These are phyloP conservation scores for Pleomassaria siparia DNA, from an alignment of 2,329 filamentous ascomycete species.

Conservation along the genomic window DNA sequence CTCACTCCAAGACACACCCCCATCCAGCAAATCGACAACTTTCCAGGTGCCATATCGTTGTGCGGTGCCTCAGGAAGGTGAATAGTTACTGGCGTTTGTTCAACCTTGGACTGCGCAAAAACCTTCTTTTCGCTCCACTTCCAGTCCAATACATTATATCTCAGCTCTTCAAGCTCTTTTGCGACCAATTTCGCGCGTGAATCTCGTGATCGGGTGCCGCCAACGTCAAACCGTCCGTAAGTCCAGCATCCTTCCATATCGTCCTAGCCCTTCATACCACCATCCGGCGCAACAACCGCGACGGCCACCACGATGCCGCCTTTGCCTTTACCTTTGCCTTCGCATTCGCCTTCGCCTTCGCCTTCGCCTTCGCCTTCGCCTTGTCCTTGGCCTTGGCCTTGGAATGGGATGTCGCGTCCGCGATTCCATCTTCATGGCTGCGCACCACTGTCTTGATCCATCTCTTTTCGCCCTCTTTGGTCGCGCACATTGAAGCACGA, in stretches of 20 bases:
- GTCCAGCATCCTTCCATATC: not conserved
- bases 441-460: constrained; percentile 9
- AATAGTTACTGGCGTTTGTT: not conserved
- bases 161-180: not conserved
- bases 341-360: no score
- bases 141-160: not conserved
- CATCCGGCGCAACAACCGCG: not conserved
- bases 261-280: not conserved
- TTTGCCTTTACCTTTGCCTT: no score
- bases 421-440: constrained; percentile 14
- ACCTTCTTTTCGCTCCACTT: not conserved
- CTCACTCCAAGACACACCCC: no score
- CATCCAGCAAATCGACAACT: no score
- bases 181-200: not conserved
- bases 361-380: no score
- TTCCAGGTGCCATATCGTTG: not conserved
- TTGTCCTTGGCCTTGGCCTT: no score
- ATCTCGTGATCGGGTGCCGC: not conserved
- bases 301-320: not conserved
- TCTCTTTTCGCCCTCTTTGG: constrained; percentile 20
- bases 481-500: constrained; percentile 29
- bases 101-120: not conserved
- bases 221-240: constrained; percentile 1
- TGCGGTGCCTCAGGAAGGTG: not conserved
- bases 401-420: constrained; percentile 4